Evolutionary conservation across 768 basidiomycete genomes (phyloP), one percentile per base, ranked within the genome.

Genomic region (Asterophora parasitica): DNA sequence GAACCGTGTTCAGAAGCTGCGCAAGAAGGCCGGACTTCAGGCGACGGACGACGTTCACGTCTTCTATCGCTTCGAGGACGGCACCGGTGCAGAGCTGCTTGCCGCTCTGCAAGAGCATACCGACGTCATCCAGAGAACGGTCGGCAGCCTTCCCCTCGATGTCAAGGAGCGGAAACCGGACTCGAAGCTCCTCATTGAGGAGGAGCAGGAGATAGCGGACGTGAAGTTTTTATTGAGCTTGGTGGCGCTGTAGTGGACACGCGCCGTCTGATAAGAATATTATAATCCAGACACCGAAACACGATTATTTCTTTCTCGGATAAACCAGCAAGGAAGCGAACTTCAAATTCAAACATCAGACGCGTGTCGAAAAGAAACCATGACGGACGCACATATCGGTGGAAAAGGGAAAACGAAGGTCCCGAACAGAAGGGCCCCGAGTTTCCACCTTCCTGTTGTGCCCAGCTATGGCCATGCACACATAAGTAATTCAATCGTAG

Each of bases 11-110:
- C 96, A 99, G 71, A 92, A 90, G 63, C 72, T 97, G 51, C 78
- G 96, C 57, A 99, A 99, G 73, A 92, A 93, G 67, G 93, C 92
- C 1, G 92, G 93, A 11, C 73, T 98, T 54, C 92, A 93, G 66
- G 86, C 95, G 15, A 93, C 92, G 6, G 96, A 99, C 62, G 91
- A 96, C 61, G 83, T 97, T 23, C 77, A 89, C 44, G 79, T 96
- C 33, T 94, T 84, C 68, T 93, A 93, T 70, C 67, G 68, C 49
- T 88, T 95, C 63, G 83, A 85, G 58, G 77, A 78, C 11, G 88
- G 82, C 19, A 58, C 73, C 7, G 85, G 86, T 9, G 69, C 69
- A 16, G 86, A 88, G 36, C 61, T 93, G 46, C 65, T 79, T 31
- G 69, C 69, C 20, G 88, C 88, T 19, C 78, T 92, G 55, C 59